Percentiles rank a stretch among this genome's conserved stretches.
phyloP scores from a whole-genome alignment of 2,329 filamentous ascomycete genomes.

The Lecanicillium sp. region DNA sequence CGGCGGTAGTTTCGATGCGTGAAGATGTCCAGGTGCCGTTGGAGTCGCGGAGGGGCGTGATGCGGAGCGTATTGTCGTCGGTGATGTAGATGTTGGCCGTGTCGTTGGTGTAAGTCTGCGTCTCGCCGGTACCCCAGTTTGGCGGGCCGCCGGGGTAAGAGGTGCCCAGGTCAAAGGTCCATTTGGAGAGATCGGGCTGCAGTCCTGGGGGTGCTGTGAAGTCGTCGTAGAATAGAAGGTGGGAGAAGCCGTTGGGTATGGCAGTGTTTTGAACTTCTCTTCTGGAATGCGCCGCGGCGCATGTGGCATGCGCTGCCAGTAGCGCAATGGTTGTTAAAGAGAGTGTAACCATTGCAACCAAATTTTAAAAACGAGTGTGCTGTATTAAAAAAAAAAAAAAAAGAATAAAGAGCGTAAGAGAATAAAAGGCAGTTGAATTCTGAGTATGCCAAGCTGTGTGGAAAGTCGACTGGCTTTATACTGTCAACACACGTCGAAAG shows the following conservation, averaged over 20 bases:
- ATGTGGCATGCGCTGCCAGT: not conserved
- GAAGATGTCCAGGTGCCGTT: conserved; percentile 32
- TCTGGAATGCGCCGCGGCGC: not conserved
- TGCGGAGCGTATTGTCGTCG: conserved; percentile 25
- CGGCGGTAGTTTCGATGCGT: conserved; percentile 30
- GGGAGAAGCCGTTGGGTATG: conserved; percentile 13
- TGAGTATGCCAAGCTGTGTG: too few relatives aligned
- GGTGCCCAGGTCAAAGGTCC: conserved; percentile 35
- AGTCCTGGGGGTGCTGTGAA: conserved; percentile 11
- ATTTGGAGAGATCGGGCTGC: conserved; percentile 27
- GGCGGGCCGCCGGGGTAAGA: conserved; percentile 34
- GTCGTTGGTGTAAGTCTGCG: conserved; percentile 34
- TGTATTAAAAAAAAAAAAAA: not conserved
- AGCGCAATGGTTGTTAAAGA: not conserved
- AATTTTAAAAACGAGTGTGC: not conserved
- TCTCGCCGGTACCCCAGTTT: conserved; percentile 41
- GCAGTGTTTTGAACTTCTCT: not conserved
- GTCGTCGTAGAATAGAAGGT: conserved; percentile 20
- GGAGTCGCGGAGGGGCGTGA: conserved; percentile 21
- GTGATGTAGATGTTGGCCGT: conserved; percentile 32
- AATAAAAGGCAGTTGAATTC: too few relatives aligned
- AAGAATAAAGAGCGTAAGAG: not conserved
- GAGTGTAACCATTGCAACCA: not conserved
- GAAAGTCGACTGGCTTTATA: too few relatives aligned
- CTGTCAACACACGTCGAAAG: too few relatives aligned